Base-by-base conservation (phyloP, 768 basidiomycete genomes). In the Podaxis pistillaris region DNA sequence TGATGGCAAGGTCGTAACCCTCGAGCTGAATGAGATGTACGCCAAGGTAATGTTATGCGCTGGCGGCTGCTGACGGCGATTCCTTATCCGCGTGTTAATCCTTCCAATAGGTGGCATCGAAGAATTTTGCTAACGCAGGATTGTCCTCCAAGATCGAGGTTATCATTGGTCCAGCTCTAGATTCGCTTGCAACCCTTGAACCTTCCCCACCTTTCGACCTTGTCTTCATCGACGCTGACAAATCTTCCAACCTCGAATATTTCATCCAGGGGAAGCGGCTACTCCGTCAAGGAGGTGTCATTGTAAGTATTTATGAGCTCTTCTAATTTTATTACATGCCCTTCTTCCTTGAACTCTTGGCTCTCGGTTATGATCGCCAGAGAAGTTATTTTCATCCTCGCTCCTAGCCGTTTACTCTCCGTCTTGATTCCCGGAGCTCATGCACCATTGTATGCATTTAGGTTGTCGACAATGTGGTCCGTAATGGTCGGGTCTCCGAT, bases 211-310 rank as follows among this genome's bases (percentile, higher is more conserved):
- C 79, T 1, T 90, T 87, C 70, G 89, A 90, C 70, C 71, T 91
- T 19, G 78, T 79, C 2, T 91, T 90, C 77, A 87, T 90, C 64
- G 89, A 90, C 72, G 89, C 88, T 6, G 86, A 90, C 74, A 90
- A 90, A 69, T 71, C 74, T 3, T 78, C 76, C 44, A 86, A 86
- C 64, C 58, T 76, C 24, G 75, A 76, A 3, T 89, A 90, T 68
- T 87, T 86, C 73, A 74, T 71, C 1, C 81, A 89, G 63, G 83
- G 83, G 0, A 85, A 89, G 68, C 80, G 88, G 13, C 76, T 90
- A 6, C 77, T 85, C 0, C 76, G 83, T 54, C 78, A 79, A 46
- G 84, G 86, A 12, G 88, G 86, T 13, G 79, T 89, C 22, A 86
- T 90, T 60, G 85, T 85, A 67, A 64, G 83, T 78, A 8, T 30